Base-by-base conservation (phyloP, 495 filamentous ascomycete genomes). In the Penicillium alfredii region DNA sequence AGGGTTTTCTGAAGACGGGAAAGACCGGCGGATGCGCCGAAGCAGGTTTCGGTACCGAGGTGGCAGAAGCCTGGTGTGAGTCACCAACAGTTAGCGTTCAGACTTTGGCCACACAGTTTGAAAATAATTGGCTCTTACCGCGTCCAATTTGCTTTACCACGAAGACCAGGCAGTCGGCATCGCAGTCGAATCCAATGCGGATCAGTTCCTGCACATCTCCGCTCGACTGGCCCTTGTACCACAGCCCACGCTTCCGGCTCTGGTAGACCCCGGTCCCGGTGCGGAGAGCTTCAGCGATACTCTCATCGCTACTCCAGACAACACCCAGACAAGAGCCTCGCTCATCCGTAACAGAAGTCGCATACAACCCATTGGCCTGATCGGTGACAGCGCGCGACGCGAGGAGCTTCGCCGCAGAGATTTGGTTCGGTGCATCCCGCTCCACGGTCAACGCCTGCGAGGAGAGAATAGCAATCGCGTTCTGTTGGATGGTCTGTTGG, bases 171-270 rank as follows among this genome's bases (percentile, higher is more conserved):
- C 89, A 93, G 63, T 98, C 92, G 38, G 81, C 78, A 56, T 98
- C 92, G 59, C 92, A 98, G 53, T 98, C 92, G 15, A 85, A 61
- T 3, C 84, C 81, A 46, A 98, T 79, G 22, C 77, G 78, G 14
- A 96, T 72, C 33, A 98, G 66, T 56, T 96, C 80, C 57, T 98
- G 92, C 1, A 81, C 82, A 58, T 96, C 89, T 16, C 92, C 93
- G 33, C 89, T 95, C 6, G 82, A 88, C 21, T 88, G 86, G 14
- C 92, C 92, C 63, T 98, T 98, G 64, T 93, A 87, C 92, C 92
- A 98, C 15, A 98, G 63, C 2, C 90, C 89, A 4, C 90, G 79
- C 68, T 94, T 95, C 21, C 92, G 73, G 57, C 87, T 94, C 59
- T 94, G 88, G 56, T 98, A 98, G 15, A 97, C 92, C 17, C 92